phyloP scores from a whole-genome alignment of 208 protist species.

The Crithidia fasciculata region DNA sequence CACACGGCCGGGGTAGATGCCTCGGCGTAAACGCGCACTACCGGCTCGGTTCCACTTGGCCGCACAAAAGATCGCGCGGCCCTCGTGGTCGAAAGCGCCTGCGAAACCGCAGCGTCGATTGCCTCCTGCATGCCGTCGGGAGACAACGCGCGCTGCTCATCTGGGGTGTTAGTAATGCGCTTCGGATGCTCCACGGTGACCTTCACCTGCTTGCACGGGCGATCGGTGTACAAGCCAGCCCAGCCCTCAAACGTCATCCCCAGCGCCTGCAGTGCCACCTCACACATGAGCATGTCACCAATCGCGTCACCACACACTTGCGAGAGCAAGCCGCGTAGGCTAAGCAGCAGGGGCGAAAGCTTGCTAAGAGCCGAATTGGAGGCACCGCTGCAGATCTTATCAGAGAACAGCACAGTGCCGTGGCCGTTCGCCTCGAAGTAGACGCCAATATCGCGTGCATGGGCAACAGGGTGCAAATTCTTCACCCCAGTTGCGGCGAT shows the following conservation, averaged over 20 bases:
- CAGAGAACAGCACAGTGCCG: constrained; percentile 90
- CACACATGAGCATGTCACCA: constrained; percentile 74
- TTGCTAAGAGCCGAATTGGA: too few relatives aligned
- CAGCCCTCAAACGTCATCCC: constrained; percentile 53
- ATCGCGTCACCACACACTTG: constrained; percentile 92
- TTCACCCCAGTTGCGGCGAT: constrained; percentile 94
- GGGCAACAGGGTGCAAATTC: constrained; percentile 92
- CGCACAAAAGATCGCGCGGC: constrained; percentile 88
- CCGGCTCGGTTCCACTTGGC: constrained; percentile 94
- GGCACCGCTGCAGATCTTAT: background rate
- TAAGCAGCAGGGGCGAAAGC: background rate
- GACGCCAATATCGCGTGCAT: constrained; percentile 90
- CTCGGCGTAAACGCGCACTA: constrained; percentile 93
- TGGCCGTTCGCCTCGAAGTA: constrained; percentile 98
- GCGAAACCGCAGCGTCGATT: constrained; percentile 75
- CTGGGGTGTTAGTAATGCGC: constrained; percentile 71
- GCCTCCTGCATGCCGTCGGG: constrained; percentile 82
- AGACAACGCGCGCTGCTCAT: constrained; percentile 63
- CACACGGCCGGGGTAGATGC: constrained; percentile 37
- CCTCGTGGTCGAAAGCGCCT: background rate
- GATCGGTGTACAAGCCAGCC: constrained; percentile 63
- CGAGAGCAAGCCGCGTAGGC: constrained; percentile 50
- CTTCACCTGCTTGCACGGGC: constrained; percentile 61
- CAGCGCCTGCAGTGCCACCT: constrained; percentile 57
- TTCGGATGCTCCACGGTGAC: constrained; percentile 53